Percentiles rank a stretch among this genome's conserved stretches.
phyloP scores from a whole-genome alignment of 2,329 filamentous ascomycete species.

The Eutypa lata region DNA sequence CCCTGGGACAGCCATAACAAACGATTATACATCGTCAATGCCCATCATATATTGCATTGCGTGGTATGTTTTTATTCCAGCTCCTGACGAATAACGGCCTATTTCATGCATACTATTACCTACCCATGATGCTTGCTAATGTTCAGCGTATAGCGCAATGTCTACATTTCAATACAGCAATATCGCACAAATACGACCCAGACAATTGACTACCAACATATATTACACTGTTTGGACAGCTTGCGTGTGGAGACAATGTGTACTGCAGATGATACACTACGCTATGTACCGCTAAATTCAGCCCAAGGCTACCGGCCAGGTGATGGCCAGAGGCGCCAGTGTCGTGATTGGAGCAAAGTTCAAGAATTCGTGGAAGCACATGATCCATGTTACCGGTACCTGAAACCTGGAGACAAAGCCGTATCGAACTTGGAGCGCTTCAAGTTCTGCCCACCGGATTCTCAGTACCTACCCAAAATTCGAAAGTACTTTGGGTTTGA shows the following conservation, averaged over 20 bases:
- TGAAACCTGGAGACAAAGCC: neutral
- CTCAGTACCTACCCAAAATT: neutral
- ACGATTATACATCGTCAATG: conserved; percentile 1
- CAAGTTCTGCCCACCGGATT: neutral
- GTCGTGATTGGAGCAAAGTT: neutral
- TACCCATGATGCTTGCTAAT: neutral
- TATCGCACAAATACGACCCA: neutral
- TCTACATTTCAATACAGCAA: conserved; percentile 2
- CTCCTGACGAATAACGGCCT: neutral
- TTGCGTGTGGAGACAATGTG: conserved; percentile 1
- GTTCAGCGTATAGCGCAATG: neutral
- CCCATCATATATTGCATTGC: conserved; percentile 2
- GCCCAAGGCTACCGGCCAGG: neutral
- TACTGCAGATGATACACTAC: neutral
- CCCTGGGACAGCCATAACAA: conserved; percentile 1
- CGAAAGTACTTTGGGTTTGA: neutral
- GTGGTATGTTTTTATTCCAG: neutral
- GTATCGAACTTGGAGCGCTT: conserved; percentile 1
- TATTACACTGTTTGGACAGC: conserved; percentile 1
- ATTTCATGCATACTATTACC: neutral
- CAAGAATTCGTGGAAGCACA: conserved; percentile 1
- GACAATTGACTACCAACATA: neutral
- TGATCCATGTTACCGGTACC: conserved; percentile 1
- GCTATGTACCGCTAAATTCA: conserved; percentile 1
- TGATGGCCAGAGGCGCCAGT: neutral